A percentile compares a stretch with the other conserved stretches of the same genome.
These are phyloP conservation scores for Sugiyamaella castrensis DNA, from an alignment of 1,139 yeast genomes.

Conservation along the genomic window DNA sequence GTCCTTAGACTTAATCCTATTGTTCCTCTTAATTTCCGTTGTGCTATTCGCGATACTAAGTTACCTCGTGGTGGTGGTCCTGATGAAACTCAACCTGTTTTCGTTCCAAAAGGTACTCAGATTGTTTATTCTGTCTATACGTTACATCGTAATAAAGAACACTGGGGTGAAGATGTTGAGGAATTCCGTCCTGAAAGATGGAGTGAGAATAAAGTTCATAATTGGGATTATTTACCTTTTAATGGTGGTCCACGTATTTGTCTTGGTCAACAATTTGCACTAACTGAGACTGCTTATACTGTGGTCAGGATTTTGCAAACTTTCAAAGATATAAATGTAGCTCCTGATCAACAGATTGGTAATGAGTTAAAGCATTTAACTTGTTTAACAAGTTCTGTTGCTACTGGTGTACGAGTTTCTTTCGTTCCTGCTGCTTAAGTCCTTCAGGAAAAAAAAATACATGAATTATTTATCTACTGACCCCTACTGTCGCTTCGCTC, in stretches of 20 bases:
- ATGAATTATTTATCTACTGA: too few relatives aligned
- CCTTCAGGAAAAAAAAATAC: too few relatives aligned
- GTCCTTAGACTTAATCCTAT: conserved; percentile 54
- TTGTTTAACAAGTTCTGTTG: conserved; percentile 18
- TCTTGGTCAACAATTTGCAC: conserved; percentile 58
- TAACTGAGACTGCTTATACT: conserved; percentile 53
- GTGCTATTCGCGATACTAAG: conserved; percentile 48
- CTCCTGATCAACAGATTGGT: conserved; percentile 3
- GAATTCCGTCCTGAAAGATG: conserved; percentile 55
- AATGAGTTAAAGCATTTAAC: conserved; percentile 9
- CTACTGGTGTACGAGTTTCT: conserved; percentile 13
- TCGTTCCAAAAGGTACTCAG: conserved; percentile 39
- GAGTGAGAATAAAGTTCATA: conserved; percentile 30
- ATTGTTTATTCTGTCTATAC: conserved; percentile 38
- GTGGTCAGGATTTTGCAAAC: conserved; percentile 45
- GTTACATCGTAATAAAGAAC: conserved; percentile 28
- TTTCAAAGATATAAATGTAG: conserved; percentile 24
- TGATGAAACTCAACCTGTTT: conserved; percentile 24
- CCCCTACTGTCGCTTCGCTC: too few relatives aligned
- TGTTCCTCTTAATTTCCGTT: conserved; percentile 53
- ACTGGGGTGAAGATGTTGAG: conserved; percentile 36
- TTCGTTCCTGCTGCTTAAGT: conserved; percentile 12
- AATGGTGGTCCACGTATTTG: conserved; percentile 62
- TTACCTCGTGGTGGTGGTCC: conserved; percentile 36
- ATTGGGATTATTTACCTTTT: conserved; percentile 42